phyloP scores from a whole-genome alignment of 2,329 filamentous ascomycete species.

The Exserohilum turcica region DNA sequence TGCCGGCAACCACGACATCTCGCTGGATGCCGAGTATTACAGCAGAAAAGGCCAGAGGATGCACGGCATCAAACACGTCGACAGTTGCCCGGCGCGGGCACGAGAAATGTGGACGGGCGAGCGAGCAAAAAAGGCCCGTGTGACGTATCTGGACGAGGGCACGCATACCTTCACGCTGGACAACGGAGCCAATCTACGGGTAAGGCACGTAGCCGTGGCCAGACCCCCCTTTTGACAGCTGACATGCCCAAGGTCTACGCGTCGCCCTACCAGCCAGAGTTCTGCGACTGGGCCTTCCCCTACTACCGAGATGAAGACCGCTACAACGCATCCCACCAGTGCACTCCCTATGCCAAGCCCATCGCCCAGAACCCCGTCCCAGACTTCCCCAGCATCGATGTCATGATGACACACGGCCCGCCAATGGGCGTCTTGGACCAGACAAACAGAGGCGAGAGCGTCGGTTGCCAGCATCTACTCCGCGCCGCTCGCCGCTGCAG shows the following conservation, averaged over 20 bases:
- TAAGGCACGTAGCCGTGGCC: constrained; percentile 14
- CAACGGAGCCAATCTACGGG: constrained; percentile 56
- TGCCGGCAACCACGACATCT: constrained; percentile 63
- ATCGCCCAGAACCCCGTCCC: constrained; percentile 51
- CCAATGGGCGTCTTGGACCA: constrained; percentile 58
- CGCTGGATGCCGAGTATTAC: constrained; percentile 60
- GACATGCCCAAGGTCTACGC: constrained; percentile 54
- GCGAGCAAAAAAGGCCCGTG: constrained; percentile 52
- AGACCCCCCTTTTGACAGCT: neutral
- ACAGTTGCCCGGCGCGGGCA: constrained; percentile 34
- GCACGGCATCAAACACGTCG: constrained; percentile 30
- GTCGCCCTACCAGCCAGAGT: constrained; percentile 61
- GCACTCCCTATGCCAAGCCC: constrained; percentile 27
- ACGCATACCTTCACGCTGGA: constrained; percentile 52
- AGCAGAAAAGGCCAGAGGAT: constrained; percentile 31
- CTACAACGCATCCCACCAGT: constrained; percentile 52
- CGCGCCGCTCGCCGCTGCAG: constrained; percentile 56
- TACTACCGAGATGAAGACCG: constrained; percentile 59
- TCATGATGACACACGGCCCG: constrained; percentile 67
- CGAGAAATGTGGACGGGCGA: constrained; percentile 55
- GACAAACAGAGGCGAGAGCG: constrained; percentile 41
- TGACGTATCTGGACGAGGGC: constrained; percentile 63
- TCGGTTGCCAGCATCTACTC: constrained; percentile 62
- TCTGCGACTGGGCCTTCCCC: constrained; percentile 61
- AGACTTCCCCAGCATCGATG: constrained; percentile 55